Base-by-base conservation (phyloP, 2,329 filamentous ascomycete genomes). In the Fusarium camptoceras region DNA sequence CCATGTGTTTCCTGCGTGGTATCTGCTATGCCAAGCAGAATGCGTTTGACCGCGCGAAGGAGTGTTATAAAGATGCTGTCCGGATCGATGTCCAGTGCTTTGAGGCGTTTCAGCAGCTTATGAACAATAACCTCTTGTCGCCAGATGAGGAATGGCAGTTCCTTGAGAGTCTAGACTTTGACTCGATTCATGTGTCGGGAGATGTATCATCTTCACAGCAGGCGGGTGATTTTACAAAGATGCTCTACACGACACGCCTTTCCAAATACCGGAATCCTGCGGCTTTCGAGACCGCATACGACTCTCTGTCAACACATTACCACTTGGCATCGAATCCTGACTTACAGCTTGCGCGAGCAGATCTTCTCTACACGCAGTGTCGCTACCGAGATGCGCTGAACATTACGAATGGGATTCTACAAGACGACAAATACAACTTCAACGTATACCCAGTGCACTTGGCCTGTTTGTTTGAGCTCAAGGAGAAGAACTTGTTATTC, bases 1-100 rank as follows among this genome's bases (percentile, higher is more conserved):
- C 92, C 76, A 99, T 99, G 94, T 99, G 96, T 82, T 97, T 97
- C 78, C 83, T 99, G 55, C 87, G 96, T 25, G 96, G 96, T 8
- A 87, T 97, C 51, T 98, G 97, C 84, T 98, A 94, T 78, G 94
- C 96, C 9, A 97, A 97, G 81, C 93, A 97, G 79, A 99, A 98
- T 80, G 93, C 95, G 27, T 98, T 98, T 75, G 96, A 99, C 78
- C 91, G 94, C 34, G 96, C 96, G 55, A 98, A 98, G 79, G 94
- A 98, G 76, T 98, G 96, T 82, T 99, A 98, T 86, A 98, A 98
- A 83, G 94, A 97, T 75, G 96, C 96, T 3, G 94, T 98, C 47
- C 90, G 93, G 66, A 98, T 99, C 76, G 96, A 99, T 77, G 94
- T 98, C 6, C 94, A 97, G 79, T 99, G 96, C 81, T 98, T 97